Evolutionary conservation across 805 yeast genomes (phyloP), one percentile per base, ranked within the genome.

Genomic region (Saturnispora saitoi): DNA sequence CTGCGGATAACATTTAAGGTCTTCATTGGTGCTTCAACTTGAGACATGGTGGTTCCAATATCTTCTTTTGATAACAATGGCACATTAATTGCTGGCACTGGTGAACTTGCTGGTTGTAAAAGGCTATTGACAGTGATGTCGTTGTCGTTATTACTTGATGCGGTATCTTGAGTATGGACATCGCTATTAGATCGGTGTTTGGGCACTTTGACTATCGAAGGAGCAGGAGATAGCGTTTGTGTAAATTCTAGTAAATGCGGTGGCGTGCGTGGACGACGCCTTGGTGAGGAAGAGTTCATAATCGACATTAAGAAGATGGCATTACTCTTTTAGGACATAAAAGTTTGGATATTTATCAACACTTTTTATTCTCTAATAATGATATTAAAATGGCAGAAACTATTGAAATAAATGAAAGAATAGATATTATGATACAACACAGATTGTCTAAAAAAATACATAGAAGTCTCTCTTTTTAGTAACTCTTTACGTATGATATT

Each of bases 91-190:
- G 24, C 12, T 11, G 38, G 19, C 38, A 34, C 14, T 11, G 38
- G 38, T 17, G 38, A 34, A 14, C 38, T 15, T 15, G 10, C 20
- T 34, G 22, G 17, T 4, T 17, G 38, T 12, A 34, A 15, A 7
- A 20, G 12, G 19, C n/a, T 11, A 12, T 34, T 34, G 3, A 15
- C 22, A 10, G 15, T 22, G 11, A 17, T n/a, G 38, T 17, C 75
- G n/a, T 80, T 78, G 53, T 81, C 65, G 53, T 81, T 87, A 49
- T 77, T 61, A 4, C 77, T 74, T 2, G 83, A 72, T 28, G 80
- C 77, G 8, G 75, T 63, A 40, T 70, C 66, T 4, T 81, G 76
- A 7, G 75, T 66, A 50, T 71, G 69, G 30, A 69, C 51, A 1
- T 75, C 69, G 15, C 37, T 39, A 45, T 32, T 15, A 30, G 39